These are phyloP conservation scores for Chloranthus sessilifolius DNA, from an alignment of 164 flowering plant species.

Conservation along the genomic window DNA sequence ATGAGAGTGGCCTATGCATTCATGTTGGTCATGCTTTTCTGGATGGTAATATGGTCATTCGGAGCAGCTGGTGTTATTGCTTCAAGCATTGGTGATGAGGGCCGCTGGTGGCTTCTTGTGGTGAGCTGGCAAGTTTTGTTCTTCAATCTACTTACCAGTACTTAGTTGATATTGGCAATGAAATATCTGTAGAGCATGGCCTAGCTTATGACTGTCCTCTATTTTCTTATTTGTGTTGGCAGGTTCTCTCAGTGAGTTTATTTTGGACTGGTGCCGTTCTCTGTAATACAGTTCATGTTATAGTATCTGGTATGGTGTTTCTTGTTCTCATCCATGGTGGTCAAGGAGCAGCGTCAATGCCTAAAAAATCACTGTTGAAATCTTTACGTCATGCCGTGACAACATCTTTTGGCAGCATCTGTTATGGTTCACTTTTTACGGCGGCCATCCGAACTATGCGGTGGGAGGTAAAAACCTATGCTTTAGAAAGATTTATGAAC, in stretches of 20 bases:
- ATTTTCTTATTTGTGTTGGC: constrained; percentile 14
- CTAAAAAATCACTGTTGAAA: constrained; percentile 62
- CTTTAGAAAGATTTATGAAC: no score
- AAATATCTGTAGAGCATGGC: constrained; percentile 1
- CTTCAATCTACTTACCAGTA: constrained; percentile 21
- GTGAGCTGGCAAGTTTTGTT: constrained; percentile 97
- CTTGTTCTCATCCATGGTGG: constrained; percentile 91
- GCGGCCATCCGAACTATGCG: constrained; percentile 91
- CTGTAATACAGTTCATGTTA: constrained; percentile 92
- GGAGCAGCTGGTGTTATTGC: constrained; percentile 97
- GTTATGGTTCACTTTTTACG: constrained; percentile 98
- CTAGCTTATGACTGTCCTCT: background rate
- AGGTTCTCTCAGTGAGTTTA: constrained; percentile 93
- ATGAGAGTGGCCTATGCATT: constrained; percentile 75
- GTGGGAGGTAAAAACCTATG: constrained; percentile 69
- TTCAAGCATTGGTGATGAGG: constrained; percentile 66
- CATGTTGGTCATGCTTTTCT: constrained; percentile 78
- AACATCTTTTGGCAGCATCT: constrained; percentile 96
- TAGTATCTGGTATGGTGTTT: constrained; percentile 95
- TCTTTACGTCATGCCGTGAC: constrained; percentile 74
- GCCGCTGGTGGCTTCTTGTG: constrained; percentile 99
- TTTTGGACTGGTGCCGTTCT: constrained; percentile 99
- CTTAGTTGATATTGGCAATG: constrained; percentile 9
- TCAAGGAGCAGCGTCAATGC: constrained; percentile 69
- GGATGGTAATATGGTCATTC: constrained; percentile 96